Evolutionary conservation across 1,284 basidiomycete species (phyloP).

Genomic region (Ceratobasidium sp.): DNA sequence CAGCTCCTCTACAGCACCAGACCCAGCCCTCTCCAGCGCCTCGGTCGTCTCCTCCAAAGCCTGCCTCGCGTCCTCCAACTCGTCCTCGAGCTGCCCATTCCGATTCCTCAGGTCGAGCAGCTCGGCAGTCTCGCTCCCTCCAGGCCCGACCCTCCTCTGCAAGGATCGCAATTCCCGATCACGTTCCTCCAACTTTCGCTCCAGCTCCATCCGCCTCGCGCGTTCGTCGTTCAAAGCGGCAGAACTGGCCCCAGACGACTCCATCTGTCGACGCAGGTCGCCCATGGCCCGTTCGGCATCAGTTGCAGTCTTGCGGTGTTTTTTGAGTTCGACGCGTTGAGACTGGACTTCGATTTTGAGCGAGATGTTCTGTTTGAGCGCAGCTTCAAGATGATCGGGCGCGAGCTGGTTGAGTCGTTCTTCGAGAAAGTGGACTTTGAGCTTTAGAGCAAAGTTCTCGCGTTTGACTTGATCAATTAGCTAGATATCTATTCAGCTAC

Average conservation of each 20-base stretch:
- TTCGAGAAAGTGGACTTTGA: slow-evolving; percentile 92
- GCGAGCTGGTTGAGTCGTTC: slow-evolving; percentile 88
- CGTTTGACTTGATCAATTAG: slow-evolving; percentile 94
- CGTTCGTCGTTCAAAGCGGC: slow-evolving; percentile 59
- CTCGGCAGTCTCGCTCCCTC: slow-evolving; percentile 19
- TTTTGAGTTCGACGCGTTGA: slow-evolving; percentile 91
- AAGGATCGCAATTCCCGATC: slow-evolving; percentile 74
- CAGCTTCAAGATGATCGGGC: slow-evolving; percentile 90
- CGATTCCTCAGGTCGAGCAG: slow-evolving; percentile 4
- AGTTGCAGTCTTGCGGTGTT: slow-evolving; percentile 86
- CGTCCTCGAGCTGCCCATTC: slow-evolving; percentile 60
- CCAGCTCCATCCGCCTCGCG: slow-evolving; percentile 75
- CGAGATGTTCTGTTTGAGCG: slow-evolving; percentile 92
- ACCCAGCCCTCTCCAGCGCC: slow-evolving; percentile 61
- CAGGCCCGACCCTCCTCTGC: slow-evolving; percentile 57
- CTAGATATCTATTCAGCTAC: slow-evolving; percentile 57
- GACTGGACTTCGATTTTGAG: slow-evolving; percentile 94
- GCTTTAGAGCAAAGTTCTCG: slow-evolving; percentile 94
- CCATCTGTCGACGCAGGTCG: slow-evolving; percentile 62
- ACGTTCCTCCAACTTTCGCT: slow-evolving; percentile 63
- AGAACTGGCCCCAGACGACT: slow-evolving; percentile 67
- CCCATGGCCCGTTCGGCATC: slow-evolving; percentile 70
- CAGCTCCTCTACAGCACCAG: slow-evolving; percentile 63
- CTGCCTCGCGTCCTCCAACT: slow-evolving; percentile 70
- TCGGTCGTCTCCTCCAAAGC: slow-evolving; percentile 81